Base-by-base conservation (phyloP, 495 filamentous ascomycete genomes). In the Staphylotrichum tortipilum region DNA sequence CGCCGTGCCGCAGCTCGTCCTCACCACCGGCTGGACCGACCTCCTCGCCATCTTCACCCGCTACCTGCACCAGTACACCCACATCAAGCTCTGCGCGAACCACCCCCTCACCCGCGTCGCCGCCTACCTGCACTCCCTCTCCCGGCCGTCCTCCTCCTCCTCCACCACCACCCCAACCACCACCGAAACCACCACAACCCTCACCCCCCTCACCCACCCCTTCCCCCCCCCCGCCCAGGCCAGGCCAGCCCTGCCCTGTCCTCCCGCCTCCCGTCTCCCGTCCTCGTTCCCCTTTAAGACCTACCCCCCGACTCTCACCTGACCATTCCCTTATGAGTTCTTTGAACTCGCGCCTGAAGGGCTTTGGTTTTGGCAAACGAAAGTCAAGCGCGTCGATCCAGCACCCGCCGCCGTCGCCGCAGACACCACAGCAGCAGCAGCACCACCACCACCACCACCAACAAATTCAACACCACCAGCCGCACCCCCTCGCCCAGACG, bases 301-400 rank as follows among this genome's bases (percentile, higher is more conserved):
- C n/a, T n/a, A n/a, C n/a, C n/a, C n/a, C n/a, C 50, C 46, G 6
- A 30, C 19, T 57, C 46, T 35, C 28, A 19, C 28, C 41, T 24
- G 34, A 18, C 47, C 37, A 26, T 44, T 33, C 28, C 66, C 72
- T 66, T 76, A 81, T 80, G 77, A 77, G 75, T 71, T 79, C 73
- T 66, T 68, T 78, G 76, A 81, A 78, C 70, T 76, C 73, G 53
- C 74, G 76, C 52, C 69, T 79, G 46, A 79, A 79, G 70, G 66
- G 71, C 70, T 73, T 81, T 68, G 74, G 73, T 61, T 73, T 77
- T 61, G 71, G 73, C 60, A 78, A 77, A 68, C 68, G 73, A 58
- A 77, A 71, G 62, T 76, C 74, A 50, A 73, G 68, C 50, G 69
- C 71, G 58, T 67, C 66, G 58, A 70, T 70, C 39, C 69, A 71